Base-by-base conservation (phyloP, 139 green algal genomes). In the Tetraselmis chui region DNA sequence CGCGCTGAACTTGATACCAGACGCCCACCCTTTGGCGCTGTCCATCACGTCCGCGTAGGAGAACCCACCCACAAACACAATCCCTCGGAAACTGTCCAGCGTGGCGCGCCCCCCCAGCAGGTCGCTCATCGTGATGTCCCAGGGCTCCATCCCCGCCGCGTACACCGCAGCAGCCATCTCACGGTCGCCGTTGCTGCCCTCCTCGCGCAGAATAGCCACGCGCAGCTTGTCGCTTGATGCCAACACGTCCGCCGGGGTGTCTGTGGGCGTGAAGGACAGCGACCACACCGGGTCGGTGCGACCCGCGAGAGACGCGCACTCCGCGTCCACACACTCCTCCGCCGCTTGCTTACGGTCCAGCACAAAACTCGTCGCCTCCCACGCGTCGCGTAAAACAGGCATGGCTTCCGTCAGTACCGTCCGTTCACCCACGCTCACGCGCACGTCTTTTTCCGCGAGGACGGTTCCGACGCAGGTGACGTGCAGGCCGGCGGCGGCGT, bases 71-170 rank as follows among this genome's bases (percentile, higher is more conserved):
- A 97, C 93, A 85, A 97, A 97, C 28, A 96, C 89, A 59, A 97
- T 90, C 79, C 93, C 93, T 26, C 82, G 87, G 91, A 98, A 98
- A n/a, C 84, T 82, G 83, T 96, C 90, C 24, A 98, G 91, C 23
- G 83, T 85, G 59, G 87, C 90, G 1, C 81, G 76, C n/a, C 93
- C 95, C 28, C 85, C 81, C 59, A 99, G 86, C 75, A 99, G 91
- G 86, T 99, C 97, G 28, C 81, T 92, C 97, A 99, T 99, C 67
- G 94, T 96, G 59, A 99, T 86, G 87, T 99, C 97, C 96, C 96
- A 99, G 0, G 97, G 94, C 89, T 99, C 91, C 90, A 99, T 91
- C 83, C 95, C 95, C 0, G 92, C 93, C 27, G 89, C 87, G 29
- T 89, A 93, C 23, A 97, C 84, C 5, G 95, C 96, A 0, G 96